Base-by-base conservation (phyloP, 306 rosid species). In the Canavalia ensiformis region DNA sequence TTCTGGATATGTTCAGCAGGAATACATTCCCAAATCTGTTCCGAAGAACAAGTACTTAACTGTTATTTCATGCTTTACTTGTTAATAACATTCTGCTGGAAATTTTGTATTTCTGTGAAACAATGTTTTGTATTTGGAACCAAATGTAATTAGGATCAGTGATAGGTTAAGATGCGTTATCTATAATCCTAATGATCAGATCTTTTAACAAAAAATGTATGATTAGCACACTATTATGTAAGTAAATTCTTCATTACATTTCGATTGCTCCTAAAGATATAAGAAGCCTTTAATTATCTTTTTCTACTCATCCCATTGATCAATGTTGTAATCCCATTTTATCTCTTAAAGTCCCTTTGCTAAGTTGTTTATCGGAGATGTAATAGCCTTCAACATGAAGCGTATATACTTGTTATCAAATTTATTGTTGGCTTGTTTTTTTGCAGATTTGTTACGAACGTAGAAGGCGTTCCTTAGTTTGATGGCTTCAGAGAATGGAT, bases 261-360 rank as follows among this genome's bases (percentile, higher is more conserved):
- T n/a, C n/a, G 99, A 95, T 86, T 95, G 99, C 90, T 91, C 98
- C 2, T n/a, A n/a, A n/a, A n/a, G n/a, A n/a, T n/a, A n/a, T n/a
- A 95, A 85, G 99, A 95, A 83, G 99, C 99, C 83, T 92, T 95
- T 35, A 95, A 95, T 91, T 93, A 93, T 86, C 96, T 95, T 33
- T 93, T 95, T 81, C 92, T 95, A 60, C 89, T 95, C n/a, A 13
- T 95, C 68, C 99, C 99, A 42, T 78, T 95, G 82, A 79, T 95
- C 72, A 95, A 95, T 71, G 91, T 95, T 78, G 50, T 58, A 50
- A 95, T 95, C 68, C 99, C 99, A n/a, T 93, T 93, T n/a, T n/a
- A n/a, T n/a, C n/a, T n/a, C n/a, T n/a, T n/a, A n/a, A 95, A 95
- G 88, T 95, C 99, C 99, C n/a, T 95, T 95, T 81, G 90, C 99